Evolutionary conservation across 208 protist species (phyloP), one percentile per base, ranked within the genome.

Genomic region (Trypanosoma avium): DNA sequence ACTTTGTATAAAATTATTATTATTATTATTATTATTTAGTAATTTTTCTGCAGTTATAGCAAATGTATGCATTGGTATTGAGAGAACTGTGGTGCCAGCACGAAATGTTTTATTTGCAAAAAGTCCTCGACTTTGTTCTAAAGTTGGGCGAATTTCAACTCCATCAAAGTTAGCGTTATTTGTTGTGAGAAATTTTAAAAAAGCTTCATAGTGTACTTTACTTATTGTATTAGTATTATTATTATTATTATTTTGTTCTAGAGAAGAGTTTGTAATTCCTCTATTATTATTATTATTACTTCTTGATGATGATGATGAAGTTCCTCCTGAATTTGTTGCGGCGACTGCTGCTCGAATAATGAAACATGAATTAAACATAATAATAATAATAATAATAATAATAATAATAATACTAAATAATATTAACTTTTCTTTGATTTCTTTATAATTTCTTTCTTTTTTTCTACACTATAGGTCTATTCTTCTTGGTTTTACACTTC

Each of bases 41-140:
- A 93, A 65, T 12, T 63, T 49, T 26, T 86, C 81, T 3, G 75
- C 53, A 1, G 72, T 81, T 8, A 93, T 59, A 32, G 75, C 54
- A 19, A 84, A 59, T 3, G 42, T 35, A 24, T 73, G 48, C 55
- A 90, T 67, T 6, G 86, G 86, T 9, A 86, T 75, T 8, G 80
- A 90, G 17, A 90, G 29, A 21, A 93, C 70, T 19, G 83, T 86
- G 29, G 78, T 79, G 22, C 83, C 83, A 33, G 77, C 81, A 8
- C 74, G 79, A 45, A 89, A 75, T 21, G 60, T 60, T 22, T 61
- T 70, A 40, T 56, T 70, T 1, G 82, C 83, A 17, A 84, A 47
- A 3, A 93, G 61, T 2, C 86, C 86, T 53, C 84, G 82, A 60
- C 74, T 59, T n/a, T 74, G 61, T 6, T 59, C 56, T 49, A 74